phyloP scores from a whole-genome alignment of 441 rosid species.

The Syzygium malaccense region DNA sequence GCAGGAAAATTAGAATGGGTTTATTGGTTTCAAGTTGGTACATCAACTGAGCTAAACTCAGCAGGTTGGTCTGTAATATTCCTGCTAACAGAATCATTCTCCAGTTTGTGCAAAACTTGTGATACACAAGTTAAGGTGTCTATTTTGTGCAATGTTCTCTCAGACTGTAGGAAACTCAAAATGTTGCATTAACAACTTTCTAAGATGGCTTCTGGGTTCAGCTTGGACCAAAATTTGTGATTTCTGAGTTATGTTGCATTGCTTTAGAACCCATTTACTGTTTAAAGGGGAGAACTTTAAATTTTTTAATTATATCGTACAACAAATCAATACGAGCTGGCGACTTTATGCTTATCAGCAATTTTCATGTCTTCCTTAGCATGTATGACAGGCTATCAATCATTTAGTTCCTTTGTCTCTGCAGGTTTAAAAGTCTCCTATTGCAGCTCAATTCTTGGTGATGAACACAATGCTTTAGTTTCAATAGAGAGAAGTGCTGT shows the following conservation, averaged over 20 bases:
- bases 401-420: background rate
- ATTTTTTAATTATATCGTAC: background rate
- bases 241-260: background rate
- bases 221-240: background rate
- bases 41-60: background rate
- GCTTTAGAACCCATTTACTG: background rate
- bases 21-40: background rate
- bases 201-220: background rate
- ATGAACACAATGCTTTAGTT: background rate
- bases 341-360: background rate
- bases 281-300: background rate
- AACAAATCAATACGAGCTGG: background rate
- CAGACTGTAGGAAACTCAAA: background rate
- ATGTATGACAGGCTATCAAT: background rate
- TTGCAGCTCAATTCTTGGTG: background rate
- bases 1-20: background rate
- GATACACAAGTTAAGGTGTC: background rate
- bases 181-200: background rate
- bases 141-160: background rate
- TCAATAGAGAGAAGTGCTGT: background rate
- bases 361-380: background rate
- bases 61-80: background rate
- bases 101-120: background rate
- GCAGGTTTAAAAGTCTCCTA: slow-evolving; percentile 10
- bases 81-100: background rate